phyloP scores from a whole-genome alignment of 768 basidiomycete genomes.

The Tubosaeta sp. region DNA sequence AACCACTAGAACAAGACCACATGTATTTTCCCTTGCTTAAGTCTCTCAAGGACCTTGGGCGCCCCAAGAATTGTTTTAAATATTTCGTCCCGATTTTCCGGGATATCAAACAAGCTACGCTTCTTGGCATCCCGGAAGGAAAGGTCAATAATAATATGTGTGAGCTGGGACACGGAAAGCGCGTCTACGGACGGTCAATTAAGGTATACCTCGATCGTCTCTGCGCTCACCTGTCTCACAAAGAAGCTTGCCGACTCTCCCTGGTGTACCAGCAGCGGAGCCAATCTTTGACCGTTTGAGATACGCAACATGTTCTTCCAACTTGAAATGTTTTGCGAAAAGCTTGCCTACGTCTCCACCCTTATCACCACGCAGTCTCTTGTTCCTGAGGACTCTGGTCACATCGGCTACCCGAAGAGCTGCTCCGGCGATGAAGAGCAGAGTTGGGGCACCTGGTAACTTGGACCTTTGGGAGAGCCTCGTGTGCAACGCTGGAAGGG shows the following conservation, averaged over 20 bases:
- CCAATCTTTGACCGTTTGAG: slow-evolving; percentile 82
- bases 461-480: slow-evolving; percentile 76
- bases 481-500: slow-evolving; percentile 60
- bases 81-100: slow-evolving; percentile 78
- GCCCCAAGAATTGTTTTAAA: slow-evolving; percentile 70
- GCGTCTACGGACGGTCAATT: slow-evolving; percentile 48
- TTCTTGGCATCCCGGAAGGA: slow-evolving; percentile 74
- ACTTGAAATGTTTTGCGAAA: slow-evolving; percentile 93
- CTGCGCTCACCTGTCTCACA: slow-evolving; percentile 56
- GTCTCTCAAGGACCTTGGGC: slow-evolving; percentile 54
- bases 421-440: slow-evolving; percentile 82
- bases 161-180: slow-evolving; percentile 65
- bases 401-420: slow-evolving; percentile 91
- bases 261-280: slow-evolving; percentile 89
- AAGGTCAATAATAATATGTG: slow-evolving; percentile 80
- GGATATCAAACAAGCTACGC: slow-evolving; percentile 71
- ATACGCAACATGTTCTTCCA: slow-evolving; percentile 81
- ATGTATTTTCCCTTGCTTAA: slow-evolving; percentile 69
- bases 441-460: slow-evolving; percentile 76
- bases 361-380: slow-evolving; percentile 69
- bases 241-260: slow-evolving; percentile 82
- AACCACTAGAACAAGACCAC: slow-evolving; percentile 67
- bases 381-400: slow-evolving; percentile 67
- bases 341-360: slow-evolving; percentile 92
- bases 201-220: not conserved